These are phyloP conservation scores for Caryocar brasiliense DNA, from an alignment of 441 rosid species.

Conservation along the genomic window DNA sequence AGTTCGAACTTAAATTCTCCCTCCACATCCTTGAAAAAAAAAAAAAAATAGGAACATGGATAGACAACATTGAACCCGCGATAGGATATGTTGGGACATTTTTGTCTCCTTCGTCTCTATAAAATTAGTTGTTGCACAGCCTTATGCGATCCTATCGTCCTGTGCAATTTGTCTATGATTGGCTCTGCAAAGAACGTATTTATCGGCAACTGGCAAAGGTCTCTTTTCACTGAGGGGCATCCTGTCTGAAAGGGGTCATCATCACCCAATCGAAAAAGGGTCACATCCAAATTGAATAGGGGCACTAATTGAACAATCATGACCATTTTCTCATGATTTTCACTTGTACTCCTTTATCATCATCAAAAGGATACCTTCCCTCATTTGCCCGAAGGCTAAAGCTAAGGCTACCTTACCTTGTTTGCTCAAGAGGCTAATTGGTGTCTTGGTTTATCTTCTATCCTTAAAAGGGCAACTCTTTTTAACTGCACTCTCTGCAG, in stretches of 20 bases:
- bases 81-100: background rate
- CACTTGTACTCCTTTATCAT: background rate
- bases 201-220: background rate
- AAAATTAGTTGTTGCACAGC: background rate
- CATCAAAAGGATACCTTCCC: background rate
- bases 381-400: too few species aligned
- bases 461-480: background rate
- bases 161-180: background rate
- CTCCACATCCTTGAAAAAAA: too few species aligned
- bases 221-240: background rate
- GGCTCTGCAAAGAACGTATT: too few species aligned
- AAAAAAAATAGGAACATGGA: too few species aligned
- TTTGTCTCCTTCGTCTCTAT: conserved; percentile 9
- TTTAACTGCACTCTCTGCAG: background rate
- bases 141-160: too few species aligned
- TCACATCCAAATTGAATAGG: too few species aligned
- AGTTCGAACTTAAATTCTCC: too few species aligned
- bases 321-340: background rate
- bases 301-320: background rate
- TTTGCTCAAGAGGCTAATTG: too few species aligned
- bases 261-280: too few species aligned
- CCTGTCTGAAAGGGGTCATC: background rate
- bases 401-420: too few species aligned
- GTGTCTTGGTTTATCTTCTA: background rate
- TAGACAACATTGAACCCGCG: conserved; percentile 7